Percentiles rank a stretch among this genome's conserved stretches.
Evolutionary conservation across 2,329 filamentous ascomycete genomes (phyloP).

Genomic region (Mycosphaerelloides madeirae): DNA sequence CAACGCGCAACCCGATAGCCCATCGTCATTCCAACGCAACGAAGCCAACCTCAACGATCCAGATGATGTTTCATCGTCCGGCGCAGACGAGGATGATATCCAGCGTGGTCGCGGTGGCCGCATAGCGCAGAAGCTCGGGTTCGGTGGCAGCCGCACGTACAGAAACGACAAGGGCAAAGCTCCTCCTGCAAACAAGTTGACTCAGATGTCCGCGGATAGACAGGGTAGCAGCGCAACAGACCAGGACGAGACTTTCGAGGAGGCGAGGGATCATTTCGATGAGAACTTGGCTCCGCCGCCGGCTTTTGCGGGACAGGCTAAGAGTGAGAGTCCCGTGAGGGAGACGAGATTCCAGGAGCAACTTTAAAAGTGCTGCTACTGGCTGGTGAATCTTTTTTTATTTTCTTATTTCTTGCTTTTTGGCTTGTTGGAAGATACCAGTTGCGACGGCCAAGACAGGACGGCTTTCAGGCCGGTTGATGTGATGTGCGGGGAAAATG

Average conservation of each 20-base stretch:
- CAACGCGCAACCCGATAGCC: slow-evolving; percentile 14
- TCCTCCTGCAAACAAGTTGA: neutral
- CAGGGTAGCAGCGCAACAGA: slow-evolving; percentile 19
- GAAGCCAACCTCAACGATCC: slow-evolving; percentile 12
- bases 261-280: slow-evolving; percentile 49
- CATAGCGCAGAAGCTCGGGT: slow-evolving; percentile 31
- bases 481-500: too few species aligned
- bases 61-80: slow-evolving; percentile 27
- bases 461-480: too few species aligned
- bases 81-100: slow-evolving; percentile 28
- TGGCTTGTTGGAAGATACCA: too few species aligned
- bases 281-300: slow-evolving; percentile 42
- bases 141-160: slow-evolving; percentile 14
- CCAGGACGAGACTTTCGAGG: slow-evolving; percentile 48
- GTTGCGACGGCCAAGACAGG: too few species aligned
- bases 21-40: slow-evolving; percentile 25
- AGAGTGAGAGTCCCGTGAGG: slow-evolving; percentile 46
- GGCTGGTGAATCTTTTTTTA: too few species aligned
- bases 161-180: slow-evolving; percentile 18
- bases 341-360: slow-evolving; percentile 56
- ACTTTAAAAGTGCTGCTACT: slow-evolving; percentile 33
- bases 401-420: too few species aligned
- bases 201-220: slow-evolving; percentile 1
- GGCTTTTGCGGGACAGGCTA: slow-evolving; percentile 33
- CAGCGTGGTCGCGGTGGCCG: slow-evolving; percentile 27